Evolutionary conservation across 2,329 filamentous ascomycete genomes (phyloP), one percentile per base, ranked within the genome.

Genomic region (Bertia moriformis): DNA sequence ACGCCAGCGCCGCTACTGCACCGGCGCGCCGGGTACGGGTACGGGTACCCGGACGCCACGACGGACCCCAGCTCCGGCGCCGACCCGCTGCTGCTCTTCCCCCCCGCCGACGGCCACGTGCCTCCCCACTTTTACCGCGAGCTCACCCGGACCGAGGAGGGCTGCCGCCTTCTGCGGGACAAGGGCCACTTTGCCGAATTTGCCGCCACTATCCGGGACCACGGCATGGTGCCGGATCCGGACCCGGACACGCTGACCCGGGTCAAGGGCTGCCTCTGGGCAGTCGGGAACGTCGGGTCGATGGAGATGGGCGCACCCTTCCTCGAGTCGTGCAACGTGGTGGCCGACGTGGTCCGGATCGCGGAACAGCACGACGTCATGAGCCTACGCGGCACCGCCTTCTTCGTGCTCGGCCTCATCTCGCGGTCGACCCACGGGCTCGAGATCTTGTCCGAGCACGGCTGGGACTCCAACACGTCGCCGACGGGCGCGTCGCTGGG

Each of bases 101-200:
- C 22, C 22, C n/a, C n/a, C n/a, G n/a, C n/a, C n/a, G 22, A 27
- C 7, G 70, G 59, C 39, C 71, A 76, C 42, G 85, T 96, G 1
- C 91, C 91, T n/a, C 89, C 91, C 7, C 91, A 98, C 58, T 98
- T 98, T 58, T 98, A 98, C 54, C 77, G 89, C 42, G 91, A 98
- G 56, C 69, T 98, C 39, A 93, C 91, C 0, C 78, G 91, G 13
- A 98, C 91, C 0, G 73, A 80, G 40, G 91, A 98, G 59, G 91
- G 91, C 1, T 98, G 91, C 59, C 83, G 80, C 52, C 66, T 98
- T 0, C 68, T 98, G 4, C 78, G 83, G 48, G 82, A 93, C 47
- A 98, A 95, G 50, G 89, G 91, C 0, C 91, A 98, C 52, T 98
- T 98, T 59, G 81, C 87, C 45, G 89, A 96, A 50, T 98, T 98